Evolutionary conservation across 164 flowering plant species (phyloP), one percentile per base, ranked within the genome.

Genomic region (Hamamelis virginiana): DNA sequence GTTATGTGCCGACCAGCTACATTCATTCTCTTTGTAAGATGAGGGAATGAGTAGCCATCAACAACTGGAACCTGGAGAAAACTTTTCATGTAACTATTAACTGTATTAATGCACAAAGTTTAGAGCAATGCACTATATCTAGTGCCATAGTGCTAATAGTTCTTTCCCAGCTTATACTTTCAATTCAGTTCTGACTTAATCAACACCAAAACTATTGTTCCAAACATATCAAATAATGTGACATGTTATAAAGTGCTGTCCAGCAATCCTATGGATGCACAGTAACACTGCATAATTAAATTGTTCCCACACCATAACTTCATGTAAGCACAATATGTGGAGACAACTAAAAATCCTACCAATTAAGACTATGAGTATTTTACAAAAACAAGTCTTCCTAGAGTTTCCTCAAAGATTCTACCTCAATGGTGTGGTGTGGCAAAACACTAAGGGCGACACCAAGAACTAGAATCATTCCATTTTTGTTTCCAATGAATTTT

Each of bases 31-130:
- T 96, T 96, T 23, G 98, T 93, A 27, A 96, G 96, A 82, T 93
- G 99, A 16, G 99, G 99, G 59, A 95, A 96, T 63, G 99, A 96
- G 78, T 96, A 93, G 59, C 99, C 99, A 86, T 96, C 99, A 72
- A 96, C 99, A 75, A 96, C 97, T 41, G 99, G 99, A 77, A 95
- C 99, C 99, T 95, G 79, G 55, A 72, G 28, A 38, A 25, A 69
- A 50, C 69, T 25, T 11, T 47, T 16, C 15, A 63, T 52, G 6
- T 6, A 47, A 70, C 62, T 46, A 56, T 56, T n/a, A n/a, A 18
- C 66, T 64, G 38, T 5, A 14, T 62, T 68, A 68, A 21, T 38
- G 5, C 62, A 19, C 25, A 45, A 13, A 47, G 43, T 26, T 26
- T 45, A 10, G 23, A 45, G 33, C 12, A 46, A 16, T 46, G 53